Evolutionary conservation across 768 basidiomycete species (phyloP), one percentile per base, ranked within the genome.

Genomic region (Xerocomellus dryophilus): DNA sequence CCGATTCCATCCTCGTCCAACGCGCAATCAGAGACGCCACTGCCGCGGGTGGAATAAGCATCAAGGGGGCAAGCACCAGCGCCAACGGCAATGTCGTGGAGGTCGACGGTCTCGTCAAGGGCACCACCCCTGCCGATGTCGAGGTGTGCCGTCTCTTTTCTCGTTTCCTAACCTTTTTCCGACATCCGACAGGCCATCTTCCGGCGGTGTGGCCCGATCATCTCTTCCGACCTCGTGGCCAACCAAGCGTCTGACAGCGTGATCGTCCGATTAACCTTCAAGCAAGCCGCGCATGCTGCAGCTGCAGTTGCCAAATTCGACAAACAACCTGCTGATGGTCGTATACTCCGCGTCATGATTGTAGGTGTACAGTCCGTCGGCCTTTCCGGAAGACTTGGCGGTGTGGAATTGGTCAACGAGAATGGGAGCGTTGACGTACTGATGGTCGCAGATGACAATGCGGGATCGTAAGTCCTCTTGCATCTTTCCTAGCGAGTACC

Each of bases 71-170:
- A 9, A 76, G 82, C 65, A 60, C 73, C 1, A 60, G 68, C 25
- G 71, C 77, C 38, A 67, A 62, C 25, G 83, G 84, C 15, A 89
- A 88, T 60, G 82, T 87, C 34, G 83, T 93, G 0, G 82, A 90
- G 65, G 85, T 93, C 21, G 76, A 81, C 4, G 89, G 88, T 4
- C 71, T 93, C 21, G 86, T 85, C 10, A 71, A 72, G 11, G 91
- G 90, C 2, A 93, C 91, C 23, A 91, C 87, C 8, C 78, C 86
- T 15, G 90, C 87, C 15, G 91, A 93, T 67, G 90, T 93, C 44
- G 81, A 83, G 60, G 69, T 72, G 8, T 10, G 61, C 29, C 11
- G 38, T 9, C 1, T 43, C 17, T 5, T 15, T 23, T 27, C 25
- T n/a, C 15, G 2, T 31, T 4, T 3, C 17, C 23, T 7, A 5